Evolutionary conservation across 2,329 filamentous ascomycete genomes (phyloP), one percentile per base, ranked within the genome.

Genomic region (Rutstroemia sp.): DNA sequence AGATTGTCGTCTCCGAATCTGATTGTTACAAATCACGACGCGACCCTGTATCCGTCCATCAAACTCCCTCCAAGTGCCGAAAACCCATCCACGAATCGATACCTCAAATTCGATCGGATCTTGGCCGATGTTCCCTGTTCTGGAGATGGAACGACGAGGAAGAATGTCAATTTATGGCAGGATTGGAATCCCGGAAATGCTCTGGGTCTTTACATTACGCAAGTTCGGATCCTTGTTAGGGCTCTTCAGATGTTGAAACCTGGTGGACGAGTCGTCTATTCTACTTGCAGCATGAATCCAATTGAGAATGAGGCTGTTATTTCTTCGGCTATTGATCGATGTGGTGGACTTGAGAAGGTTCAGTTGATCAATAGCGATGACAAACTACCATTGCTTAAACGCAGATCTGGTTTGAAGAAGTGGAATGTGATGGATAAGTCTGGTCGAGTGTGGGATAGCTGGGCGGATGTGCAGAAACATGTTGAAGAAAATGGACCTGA

Each of bases 201-300:
- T 3, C 78, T 97, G 53, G 94, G 92, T 23, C 80, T 99, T 36
- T 88, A 96, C 72, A 75, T 83, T 36, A 95, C 90, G 1, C 94
- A 99, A 73, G 81, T 90, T 46, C 81, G 92, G 48, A 99, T 99
- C 64, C 77, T 99, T 49, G 88, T 95, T 56, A 86, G 94, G 60
- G 89, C 94, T 34, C 78, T 99, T 51, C 92, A 97, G 74, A 90
- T 99, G 84, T 82, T 99, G 63, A 97, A 96, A 77, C 87, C 90
- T 56, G 92, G 94, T 42, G 94, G 94, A 51, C 84, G 92, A 61
- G 89, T 97, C 27, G 92, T 99, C 52, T 99, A 97, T 75, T 97
- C 92, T 3, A 99, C 94, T 19, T 99, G 94, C 79, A 96, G 91
- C 72, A 90, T 99, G 88, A 99, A 99, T 73, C 94, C 94, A 0